A percentile compares a stretch with the other conserved stretches of the same genome.
These are phyloP conservation scores for Scytalidium sp. DNA, from an alignment of 2,329 filamentous ascomycete species.

Conservation along the genomic window DNA sequence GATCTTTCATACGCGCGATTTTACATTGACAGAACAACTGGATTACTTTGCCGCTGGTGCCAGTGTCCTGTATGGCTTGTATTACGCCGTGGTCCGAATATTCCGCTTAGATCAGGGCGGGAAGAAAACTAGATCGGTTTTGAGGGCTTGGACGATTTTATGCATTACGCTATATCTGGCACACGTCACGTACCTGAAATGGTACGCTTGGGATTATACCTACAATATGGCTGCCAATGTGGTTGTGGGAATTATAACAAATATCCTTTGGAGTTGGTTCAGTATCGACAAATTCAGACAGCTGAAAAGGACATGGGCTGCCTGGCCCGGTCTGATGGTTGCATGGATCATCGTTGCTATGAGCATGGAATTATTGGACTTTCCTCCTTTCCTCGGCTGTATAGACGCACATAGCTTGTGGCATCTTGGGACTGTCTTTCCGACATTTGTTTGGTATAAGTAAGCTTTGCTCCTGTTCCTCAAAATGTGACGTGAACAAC, in stretches of 20 bases:
- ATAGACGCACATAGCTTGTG: conserved; percentile 94
- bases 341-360: conserved; percentile 90
- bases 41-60: conserved; percentile 96
- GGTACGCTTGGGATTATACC: conserved; percentile 88
- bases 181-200: conserved; percentile 81
- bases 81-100: conserved; percentile 77
- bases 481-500: conserved; percentile 8
- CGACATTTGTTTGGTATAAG: conserved; percentile 92
- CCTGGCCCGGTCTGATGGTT: conserved; percentile 87
- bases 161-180: conserved; percentile 69
- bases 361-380: conserved; percentile 94
- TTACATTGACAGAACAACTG: conserved; percentile 80
- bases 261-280: conserved; percentile 83
- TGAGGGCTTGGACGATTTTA: conserved; percentile 71
- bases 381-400: conserved; percentile 76
- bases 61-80: conserved; percentile 86
- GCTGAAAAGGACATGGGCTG: conserved; percentile 73
- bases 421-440: conserved; percentile 90
- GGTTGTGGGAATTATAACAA: conserved; percentile 73
- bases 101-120: conserved; percentile 70
- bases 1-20: conserved; percentile 91
- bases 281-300: conserved; percentile 71
- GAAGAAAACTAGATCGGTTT: conserved; percentile 38
- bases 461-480: conserved; percentile 49
- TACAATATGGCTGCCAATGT: conserved; percentile 99